phyloP scores from a whole-genome alignment of 345 rosid species.

The Brassica juncea region DNA sequence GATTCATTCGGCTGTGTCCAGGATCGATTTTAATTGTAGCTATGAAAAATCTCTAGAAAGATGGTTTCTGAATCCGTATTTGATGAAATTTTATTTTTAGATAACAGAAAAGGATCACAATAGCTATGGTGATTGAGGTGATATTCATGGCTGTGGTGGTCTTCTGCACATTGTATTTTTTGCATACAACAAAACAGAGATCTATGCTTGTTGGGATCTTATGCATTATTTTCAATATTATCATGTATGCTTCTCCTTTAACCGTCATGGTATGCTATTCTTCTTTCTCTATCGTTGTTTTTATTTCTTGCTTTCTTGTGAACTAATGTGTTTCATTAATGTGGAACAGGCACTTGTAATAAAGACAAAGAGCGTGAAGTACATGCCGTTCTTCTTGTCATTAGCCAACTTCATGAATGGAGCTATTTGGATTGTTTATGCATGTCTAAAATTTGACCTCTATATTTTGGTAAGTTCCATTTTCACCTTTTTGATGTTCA shows the following conservation, averaged over 20 bases:
- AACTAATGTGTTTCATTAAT: conserved; percentile 16
- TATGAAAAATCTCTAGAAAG: background rate
- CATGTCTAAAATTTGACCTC: conserved; percentile 58
- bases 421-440: conserved; percentile 56
- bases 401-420: conserved; percentile 59
- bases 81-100: background rate
- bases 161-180: conserved; percentile 40
- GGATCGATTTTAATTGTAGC: too few species aligned
- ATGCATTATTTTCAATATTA: conserved; percentile 40
- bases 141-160: conserved; percentile 50
- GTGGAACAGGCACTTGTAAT: conserved; percentile 58
- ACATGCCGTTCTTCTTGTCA: conserved; percentile 73
- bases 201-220: conserved; percentile 51
- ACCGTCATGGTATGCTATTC: conserved; percentile 57
- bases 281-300: background rate
- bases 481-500: background rate
- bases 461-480: conserved; percentile 49
- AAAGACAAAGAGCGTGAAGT: conserved; percentile 78
- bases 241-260: conserved; percentile 70
- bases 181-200: conserved; percentile 50
- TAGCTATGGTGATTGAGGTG: conserved; percentile 46
- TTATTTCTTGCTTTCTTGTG: conserved; percentile 16
- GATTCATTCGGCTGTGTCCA: background rate
- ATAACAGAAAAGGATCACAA: conserved; percentile 33
- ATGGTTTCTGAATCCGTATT: background rate